Evolutionary conservation across 75 land plant genomes (phyloP).

Genomic region (Picea glauca): DNA sequence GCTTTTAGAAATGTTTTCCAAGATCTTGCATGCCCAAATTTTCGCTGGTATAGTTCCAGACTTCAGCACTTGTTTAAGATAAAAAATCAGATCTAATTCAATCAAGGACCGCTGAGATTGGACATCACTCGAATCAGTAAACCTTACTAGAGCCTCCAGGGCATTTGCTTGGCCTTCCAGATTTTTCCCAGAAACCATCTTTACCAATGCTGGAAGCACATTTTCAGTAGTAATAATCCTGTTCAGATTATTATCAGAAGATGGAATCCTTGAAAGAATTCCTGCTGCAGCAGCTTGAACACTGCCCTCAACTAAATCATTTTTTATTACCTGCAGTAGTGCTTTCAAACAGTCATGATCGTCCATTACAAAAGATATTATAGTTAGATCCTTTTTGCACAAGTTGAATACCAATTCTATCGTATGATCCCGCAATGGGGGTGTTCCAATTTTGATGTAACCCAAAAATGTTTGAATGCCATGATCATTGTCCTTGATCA

Average conservation of each 20-base stretch:
- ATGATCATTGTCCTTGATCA: constrained; percentile 6
- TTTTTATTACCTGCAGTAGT: background rate
- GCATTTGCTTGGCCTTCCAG: constrained; percentile 10
- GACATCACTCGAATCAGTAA: constrained; percentile 8
- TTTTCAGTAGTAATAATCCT: constrained; percentile 11
- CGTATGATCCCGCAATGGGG: background rate
- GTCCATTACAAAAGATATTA: background rate
- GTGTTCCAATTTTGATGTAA: background rate
- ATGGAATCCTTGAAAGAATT: constrained; percentile 13
- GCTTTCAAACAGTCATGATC: constrained; percentile 3
- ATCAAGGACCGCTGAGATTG: constrained; percentile 9
- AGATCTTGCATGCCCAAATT: constrained; percentile 5
- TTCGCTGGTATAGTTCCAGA: constrained; percentile 21
- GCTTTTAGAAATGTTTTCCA: constrained; percentile 14
- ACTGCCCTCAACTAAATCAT: background rate
- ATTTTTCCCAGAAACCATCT: constrained; percentile 7
- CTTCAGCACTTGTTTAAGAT: constrained; percentile 15
- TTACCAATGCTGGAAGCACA: constrained; percentile 8
- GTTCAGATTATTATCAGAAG: constrained; percentile 2
- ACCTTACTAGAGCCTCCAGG: constrained; percentile 9
- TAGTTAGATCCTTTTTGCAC: background rate
- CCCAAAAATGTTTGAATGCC: constrained; percentile 4
- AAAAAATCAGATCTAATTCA: background rate
- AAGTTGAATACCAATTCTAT: background rate
- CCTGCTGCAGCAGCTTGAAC: constrained; percentile 19